Evolutionary conservation across 768 basidiomycete species (phyloP), one percentile per base, ranked within the genome.

Genomic region (Mrakia hoshinonis): DNA sequence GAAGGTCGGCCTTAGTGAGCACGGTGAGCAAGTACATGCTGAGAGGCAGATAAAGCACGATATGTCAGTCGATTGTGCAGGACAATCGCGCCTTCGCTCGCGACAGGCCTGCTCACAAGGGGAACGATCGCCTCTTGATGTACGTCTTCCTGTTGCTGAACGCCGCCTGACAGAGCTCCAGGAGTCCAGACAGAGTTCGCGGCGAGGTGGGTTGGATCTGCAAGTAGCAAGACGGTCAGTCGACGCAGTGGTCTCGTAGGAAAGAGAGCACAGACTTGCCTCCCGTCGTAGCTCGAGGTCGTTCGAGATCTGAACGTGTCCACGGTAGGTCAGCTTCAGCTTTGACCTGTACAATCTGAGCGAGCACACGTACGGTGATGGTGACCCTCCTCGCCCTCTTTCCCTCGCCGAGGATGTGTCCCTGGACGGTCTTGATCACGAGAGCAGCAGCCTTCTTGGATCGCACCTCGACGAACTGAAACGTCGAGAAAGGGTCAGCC

Each of bases 1-100:
- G 48, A 55, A 72, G 65, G 60, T 67, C 49, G 4, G 70, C 70
- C 15, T 65, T 64, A 26, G 70, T 72, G 46, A 72, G 70, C 38
- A 72, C 29, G 36, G 65, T 66, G 52, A 72, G 66, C 3, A 72
- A 34, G 55, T 72, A 72, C n/a, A 72, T 58, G 70, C 70, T 72
- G 29, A 3, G 6, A 39, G 46, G 20, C 64, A 18, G 24, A 29
- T 1, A 24, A 26, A 49, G 36, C 58, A 54, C n/a, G 13, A 29
- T 22, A 26, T 3, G 24, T 39, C n/a, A 51, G 7, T 63, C 49
- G 20, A 22, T 12, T 61, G 9, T 6, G 3, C 11, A 36, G 20
- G 10, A 22, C n/a, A 47, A 31, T 13, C 29, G 60, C 48, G 11
- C 29, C 54, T 12, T n/a, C n/a, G n/a, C n/a, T n/a, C n/a, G 47